Conservation (phyloP, 2,329 filamentous ascomycete species). For the Aspergillus sp. region DNA sequence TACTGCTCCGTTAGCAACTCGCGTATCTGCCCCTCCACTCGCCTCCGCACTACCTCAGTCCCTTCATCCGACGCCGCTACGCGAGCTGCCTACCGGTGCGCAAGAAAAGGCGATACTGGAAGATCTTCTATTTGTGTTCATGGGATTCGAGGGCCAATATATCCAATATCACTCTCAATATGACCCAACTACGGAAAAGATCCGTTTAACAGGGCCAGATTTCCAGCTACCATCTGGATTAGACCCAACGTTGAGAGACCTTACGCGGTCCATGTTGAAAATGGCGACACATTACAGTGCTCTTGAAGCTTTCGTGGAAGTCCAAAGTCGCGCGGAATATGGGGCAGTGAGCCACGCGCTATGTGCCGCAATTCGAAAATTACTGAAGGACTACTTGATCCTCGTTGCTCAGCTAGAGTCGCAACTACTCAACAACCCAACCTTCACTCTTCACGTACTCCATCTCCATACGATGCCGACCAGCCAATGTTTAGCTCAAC, state of each 20-base stretch:
- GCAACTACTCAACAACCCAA: slow-evolving; percentile 82
- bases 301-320: slow-evolving; percentile 88
- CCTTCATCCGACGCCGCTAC: slow-evolving; percentile 67
- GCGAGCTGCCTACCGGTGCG: slow-evolving; percentile 70
- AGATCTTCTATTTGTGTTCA: slow-evolving; percentile 90
- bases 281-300: slow-evolving; percentile 94
- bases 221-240: slow-evolving; percentile 80
- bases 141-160: slow-evolving; percentile 98
- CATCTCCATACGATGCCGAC: slow-evolving; percentile 90
- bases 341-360: slow-evolving; percentile 93
- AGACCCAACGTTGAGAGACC: slow-evolving; percentile 85
- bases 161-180: slow-evolving; percentile 82
- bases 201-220: slow-evolving; percentile 76
- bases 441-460: slow-evolving; percentile 89
- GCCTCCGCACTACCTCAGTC: slow-evolving; percentile 67
- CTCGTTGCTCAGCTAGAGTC: slow-evolving; percentile 92
- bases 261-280: slow-evolving; percentile 84
- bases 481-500: slow-evolving; percentile 83
- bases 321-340: slow-evolving; percentile 89
- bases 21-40: slow-evolving; percentile 62
- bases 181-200: slow-evolving; percentile 80
- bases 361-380: slow-evolving; percentile 88
- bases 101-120: slow-evolving; percentile 88
- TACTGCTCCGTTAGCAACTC: slow-evolving; percentile 69
- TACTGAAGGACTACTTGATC: slow-evolving; percentile 89